These are phyloP conservation scores for Trichoderma harzianum DNA, from an alignment of 2,329 filamentous ascomycete species.

Conservation along the genomic window DNA sequence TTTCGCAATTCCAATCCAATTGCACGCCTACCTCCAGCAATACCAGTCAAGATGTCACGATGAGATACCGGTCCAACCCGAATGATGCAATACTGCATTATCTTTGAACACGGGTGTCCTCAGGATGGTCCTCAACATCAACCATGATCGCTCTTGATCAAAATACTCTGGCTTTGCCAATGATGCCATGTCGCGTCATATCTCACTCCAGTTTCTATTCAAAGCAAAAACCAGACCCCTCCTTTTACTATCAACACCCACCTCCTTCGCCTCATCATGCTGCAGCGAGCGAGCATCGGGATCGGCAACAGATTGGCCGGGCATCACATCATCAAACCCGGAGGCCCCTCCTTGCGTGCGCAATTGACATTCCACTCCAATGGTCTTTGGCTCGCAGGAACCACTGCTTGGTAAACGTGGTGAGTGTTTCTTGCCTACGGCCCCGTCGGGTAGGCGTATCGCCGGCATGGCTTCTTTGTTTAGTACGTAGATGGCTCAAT, in stretches of 20 bases:
- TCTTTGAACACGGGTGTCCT: not conserved
- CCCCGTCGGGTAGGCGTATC: not conserved
- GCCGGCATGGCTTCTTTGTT: not conserved
- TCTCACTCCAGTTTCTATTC: not conserved
- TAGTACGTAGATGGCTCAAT: not conserved
- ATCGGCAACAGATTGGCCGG: not conserved
- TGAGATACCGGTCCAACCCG: not conserved
- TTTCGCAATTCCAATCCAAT: not conserved
- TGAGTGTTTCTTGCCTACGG: not conserved
- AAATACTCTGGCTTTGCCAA: not conserved
- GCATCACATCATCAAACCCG: not conserved
- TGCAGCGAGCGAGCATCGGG: not conserved
- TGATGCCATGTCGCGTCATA: slow-evolving; percentile 11
- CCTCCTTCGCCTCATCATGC: not conserved
- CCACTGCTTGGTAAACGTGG: slow-evolving; percentile 7
- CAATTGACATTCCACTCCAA: not conserved
- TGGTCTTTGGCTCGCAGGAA: not conserved
- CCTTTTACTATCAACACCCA: slow-evolving; percentile 12
- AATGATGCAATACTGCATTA: not conserved
- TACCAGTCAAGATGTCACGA: not conserved
- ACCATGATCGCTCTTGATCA: not conserved
- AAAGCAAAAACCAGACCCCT: not conserved
- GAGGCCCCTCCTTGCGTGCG: slow-evolving; percentile 9
- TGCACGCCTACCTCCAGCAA: not conserved
- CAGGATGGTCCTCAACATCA: not conserved